Conservation (phyloP, 2,329 filamentous ascomycete genomes). For the Leptosphaerulina australis region DNA sequence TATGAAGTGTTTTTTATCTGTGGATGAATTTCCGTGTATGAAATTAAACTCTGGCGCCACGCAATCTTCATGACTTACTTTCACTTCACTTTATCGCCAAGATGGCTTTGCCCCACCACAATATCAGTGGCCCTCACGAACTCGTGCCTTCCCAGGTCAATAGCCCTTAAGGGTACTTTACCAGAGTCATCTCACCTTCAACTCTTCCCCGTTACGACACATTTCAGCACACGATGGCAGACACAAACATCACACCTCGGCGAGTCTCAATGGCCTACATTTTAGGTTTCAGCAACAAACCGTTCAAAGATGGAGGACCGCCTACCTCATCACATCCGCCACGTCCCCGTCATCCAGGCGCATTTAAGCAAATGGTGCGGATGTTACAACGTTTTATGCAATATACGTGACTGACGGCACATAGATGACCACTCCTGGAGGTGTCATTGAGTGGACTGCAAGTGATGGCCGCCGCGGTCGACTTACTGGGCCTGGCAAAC, state of each 20-base stretch:
- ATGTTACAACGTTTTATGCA: accelerated
- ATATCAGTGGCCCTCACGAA: constrained; percentile 2
- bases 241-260: constrained; percentile 15
- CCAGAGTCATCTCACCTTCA: background rate
- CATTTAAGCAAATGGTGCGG: constrained; percentile 25
- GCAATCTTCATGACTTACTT: background rate
- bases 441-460: constrained; percentile 40
- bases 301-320: constrained; percentile 34
- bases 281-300: constrained; percentile 38
- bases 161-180: too few relatives aligned
- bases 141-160: too few relatives aligned
- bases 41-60: background rate
- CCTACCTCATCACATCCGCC: constrained; percentile 18
- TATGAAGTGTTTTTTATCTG: too few relatives aligned
- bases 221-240: constrained; percentile 18
- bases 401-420: background rate
- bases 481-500: constrained; percentile 26
- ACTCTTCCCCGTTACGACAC: background rate
- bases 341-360: constrained; percentile 10
- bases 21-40: too few relatives aligned
- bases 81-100: constrained; percentile 2
- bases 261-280: constrained; percentile 38
- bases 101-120: constrained; percentile 8
- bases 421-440: constrained; percentile 33
- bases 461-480: constrained; percentile 43